Percentiles rank a stretch among this genome's conserved stretches.
Evolutionary conservation across 1,139 yeast species (phyloP).

Genomic region (Yamadazyma friedrichii): DNA sequence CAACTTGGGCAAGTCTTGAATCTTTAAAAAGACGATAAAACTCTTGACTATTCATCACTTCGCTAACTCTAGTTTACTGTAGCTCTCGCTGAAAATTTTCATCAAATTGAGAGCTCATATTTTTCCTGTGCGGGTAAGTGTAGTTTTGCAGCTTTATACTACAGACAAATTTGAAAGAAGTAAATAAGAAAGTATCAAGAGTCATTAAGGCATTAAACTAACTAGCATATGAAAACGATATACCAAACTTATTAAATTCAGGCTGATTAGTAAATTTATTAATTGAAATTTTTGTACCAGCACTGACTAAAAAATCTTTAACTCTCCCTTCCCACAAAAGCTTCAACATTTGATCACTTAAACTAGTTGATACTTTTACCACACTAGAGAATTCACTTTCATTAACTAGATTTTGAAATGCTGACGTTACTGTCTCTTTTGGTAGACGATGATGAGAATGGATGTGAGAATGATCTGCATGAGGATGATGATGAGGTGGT

Average conservation of each 20-base stretch:
- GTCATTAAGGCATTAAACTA: slow-evolving; percentile 3
- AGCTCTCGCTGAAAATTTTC: slow-evolving; percentile 8
- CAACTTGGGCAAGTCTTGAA: slow-evolving; percentile 49
- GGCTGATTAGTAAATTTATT: slow-evolving; percentile 32
- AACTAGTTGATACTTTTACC: slow-evolving; percentile 69
- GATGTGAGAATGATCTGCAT: slow-evolving; percentile 4
- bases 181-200: background rate
- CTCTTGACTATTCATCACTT: slow-evolving; percentile 28
- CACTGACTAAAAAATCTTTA: slow-evolving; percentile 74
- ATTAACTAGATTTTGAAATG: slow-evolving; percentile 52
- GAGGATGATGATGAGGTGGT: slow-evolving; percentile 13
- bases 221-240: slow-evolving; percentile 35
- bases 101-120: background rate
- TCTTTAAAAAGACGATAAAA: slow-evolving; percentile 39
- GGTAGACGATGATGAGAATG: slow-evolving; percentile 9
- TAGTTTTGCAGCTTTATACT: too few species aligned
- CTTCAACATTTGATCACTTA: slow-evolving; percentile 60
- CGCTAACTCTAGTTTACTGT: background rate
- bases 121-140: background rate
- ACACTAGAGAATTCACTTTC: slow-evolving; percentile 66
- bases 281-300: slow-evolving; percentile 59
- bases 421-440: slow-evolving; percentile 44
- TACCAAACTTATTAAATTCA: slow-evolving; percentile 38
- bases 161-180: too few species aligned
- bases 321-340: slow-evolving; percentile 87